Evolutionary conservation across 108 stramenopile species (phyloP).

Genomic region (Skeletonema marinoi): DNA sequence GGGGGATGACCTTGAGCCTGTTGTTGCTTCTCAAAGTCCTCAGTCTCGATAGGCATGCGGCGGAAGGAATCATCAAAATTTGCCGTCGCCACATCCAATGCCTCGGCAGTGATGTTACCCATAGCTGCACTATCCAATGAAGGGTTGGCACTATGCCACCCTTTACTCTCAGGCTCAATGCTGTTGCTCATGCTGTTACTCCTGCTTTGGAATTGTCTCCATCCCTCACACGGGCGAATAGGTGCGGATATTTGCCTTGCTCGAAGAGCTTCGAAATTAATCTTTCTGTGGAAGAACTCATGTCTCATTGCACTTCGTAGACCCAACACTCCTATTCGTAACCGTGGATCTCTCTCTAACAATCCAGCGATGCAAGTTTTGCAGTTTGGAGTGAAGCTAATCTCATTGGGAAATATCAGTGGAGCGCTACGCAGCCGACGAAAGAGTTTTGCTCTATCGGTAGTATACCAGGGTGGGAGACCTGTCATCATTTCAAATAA

Average conservation of each 20-base stretch:
- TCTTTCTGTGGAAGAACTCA: slow-evolving; percentile 79
- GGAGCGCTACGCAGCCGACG: slow-evolving; percentile 83
- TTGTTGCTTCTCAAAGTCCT: slow-evolving; percentile 58
- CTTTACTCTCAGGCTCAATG: slow-evolving; percentile 2
- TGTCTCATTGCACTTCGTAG: slow-evolving; percentile 84
- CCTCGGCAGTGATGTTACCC: slow-evolving; percentile 46
- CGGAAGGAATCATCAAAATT: slow-evolving; percentile 91
- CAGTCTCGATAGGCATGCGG: slow-evolving; percentile 83
- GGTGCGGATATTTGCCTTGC: slow-evolving; percentile 79
- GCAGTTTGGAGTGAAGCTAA: slow-evolving; percentile 61
- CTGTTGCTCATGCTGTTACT: slow-evolving; percentile 39
- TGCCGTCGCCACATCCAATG: slow-evolving; percentile 81
- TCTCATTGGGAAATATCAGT: slow-evolving; percentile 72
- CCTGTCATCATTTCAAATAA: slow-evolving; percentile 98
- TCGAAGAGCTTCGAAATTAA: slow-evolving; percentile 77
- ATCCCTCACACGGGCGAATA: slow-evolving; percentile 89
- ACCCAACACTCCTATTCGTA: slow-evolving; percentile 76
- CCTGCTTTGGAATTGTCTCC: slow-evolving; percentile 62
- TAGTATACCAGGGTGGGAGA: slow-evolving; percentile 97
- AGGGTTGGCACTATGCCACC: slow-evolving; percentile 33
- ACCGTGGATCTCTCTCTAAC: slow-evolving; percentile 77
- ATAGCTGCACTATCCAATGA: slow-evolving; percentile 47
- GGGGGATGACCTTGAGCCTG: slow-evolving; percentile 48
- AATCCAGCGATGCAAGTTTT: slow-evolving; percentile 70
- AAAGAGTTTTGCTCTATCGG: slow-evolving; percentile 95